Evolutionary conservation across 345 rosid genomes (phyloP), one percentile per base, ranked within the genome.

Genomic region (Populus simonii): DNA sequence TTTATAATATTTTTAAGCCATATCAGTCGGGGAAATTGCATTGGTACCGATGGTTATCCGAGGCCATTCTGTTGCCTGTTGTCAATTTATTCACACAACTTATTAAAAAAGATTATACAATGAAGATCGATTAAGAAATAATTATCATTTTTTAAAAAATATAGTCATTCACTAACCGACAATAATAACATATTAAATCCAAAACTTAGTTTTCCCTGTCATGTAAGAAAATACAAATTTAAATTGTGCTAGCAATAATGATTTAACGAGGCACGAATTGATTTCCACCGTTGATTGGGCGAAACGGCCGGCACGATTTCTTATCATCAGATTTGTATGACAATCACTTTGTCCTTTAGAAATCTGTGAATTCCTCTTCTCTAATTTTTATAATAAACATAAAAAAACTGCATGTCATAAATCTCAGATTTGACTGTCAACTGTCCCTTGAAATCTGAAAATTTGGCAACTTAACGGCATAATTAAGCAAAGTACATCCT

Each of bases 1-100:
- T 39, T 76, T 73, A 61, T 67, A 23, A 70, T 71, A 23, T 33
- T 78, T 76, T 78, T 35, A 47, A 57, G 29, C 53, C 72, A 55
- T 78, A 57, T 62, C 47, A 74, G 57, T 79, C 61, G 80, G 43
- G 43, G 35, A 51, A 51, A 51, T 51, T 18, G n/a, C 57, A 51
- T 20, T 18, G 57, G 8, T 18, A 51, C 3, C 0, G 3, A 17
- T 51, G 18, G 57, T 17, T 51, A 51, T 51, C 8, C 0, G 22
- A 51, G 7, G 57, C 57, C 4, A 18, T 29, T 31, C 23, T 23
- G 29, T 71, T 7, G 25, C 27, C 38, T 18, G 2, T 18, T 36
- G 3, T 31, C 33, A 31, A 31, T 31, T 31, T 31, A 31, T 3
- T 31, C 33, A 31, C 33, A 31, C 33, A 31, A 31, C 33, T 31